Evolutionary conservation across 2,329 filamentous ascomycete genomes (phyloP).

Genomic region (Pyricularia sp.): DNA sequence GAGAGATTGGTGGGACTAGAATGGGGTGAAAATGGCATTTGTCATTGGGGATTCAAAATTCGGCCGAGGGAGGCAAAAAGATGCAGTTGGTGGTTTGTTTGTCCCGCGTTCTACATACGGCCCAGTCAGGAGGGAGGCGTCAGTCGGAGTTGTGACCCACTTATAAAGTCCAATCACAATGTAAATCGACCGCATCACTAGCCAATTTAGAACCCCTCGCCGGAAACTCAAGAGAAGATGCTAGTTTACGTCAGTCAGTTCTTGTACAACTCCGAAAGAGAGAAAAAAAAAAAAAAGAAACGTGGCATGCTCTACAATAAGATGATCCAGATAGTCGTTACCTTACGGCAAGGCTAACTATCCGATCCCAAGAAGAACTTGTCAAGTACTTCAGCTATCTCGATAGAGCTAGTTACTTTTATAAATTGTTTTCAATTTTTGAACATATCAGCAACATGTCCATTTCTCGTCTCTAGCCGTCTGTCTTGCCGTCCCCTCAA

Average conservation of each 20-base stretch:
- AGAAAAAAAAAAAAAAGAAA: too few species aligned
- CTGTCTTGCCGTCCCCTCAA: too few species aligned
- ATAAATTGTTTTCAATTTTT: too few species aligned
- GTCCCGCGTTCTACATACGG: not conserved
- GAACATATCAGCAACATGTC: too few species aligned
- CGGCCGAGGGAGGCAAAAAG: not conserved
- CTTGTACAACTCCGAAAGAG: not conserved
- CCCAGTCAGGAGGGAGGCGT: not conserved
- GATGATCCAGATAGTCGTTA: not conserved
- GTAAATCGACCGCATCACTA: not conserved
- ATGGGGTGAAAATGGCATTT: not conserved
- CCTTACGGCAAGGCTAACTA: too few species aligned
- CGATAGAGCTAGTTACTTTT: too few species aligned
- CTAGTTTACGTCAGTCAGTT: not conserved
- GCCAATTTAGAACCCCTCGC: not conserved
- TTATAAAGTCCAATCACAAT: not conserved
- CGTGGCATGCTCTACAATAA: not conserved
- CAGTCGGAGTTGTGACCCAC: not conserved
- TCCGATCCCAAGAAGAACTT: not conserved
- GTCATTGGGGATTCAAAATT: not conserved
- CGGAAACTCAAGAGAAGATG: not conserved
- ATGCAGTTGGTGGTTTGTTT: not conserved
- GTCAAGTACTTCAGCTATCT: not conserved
- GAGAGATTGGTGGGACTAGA: not conserved
- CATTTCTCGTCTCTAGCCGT: too few species aligned